Evolutionary conservation across 2,329 filamentous ascomycete species (phyloP).

Genomic region (Blastomyces gilchristii): DNA sequence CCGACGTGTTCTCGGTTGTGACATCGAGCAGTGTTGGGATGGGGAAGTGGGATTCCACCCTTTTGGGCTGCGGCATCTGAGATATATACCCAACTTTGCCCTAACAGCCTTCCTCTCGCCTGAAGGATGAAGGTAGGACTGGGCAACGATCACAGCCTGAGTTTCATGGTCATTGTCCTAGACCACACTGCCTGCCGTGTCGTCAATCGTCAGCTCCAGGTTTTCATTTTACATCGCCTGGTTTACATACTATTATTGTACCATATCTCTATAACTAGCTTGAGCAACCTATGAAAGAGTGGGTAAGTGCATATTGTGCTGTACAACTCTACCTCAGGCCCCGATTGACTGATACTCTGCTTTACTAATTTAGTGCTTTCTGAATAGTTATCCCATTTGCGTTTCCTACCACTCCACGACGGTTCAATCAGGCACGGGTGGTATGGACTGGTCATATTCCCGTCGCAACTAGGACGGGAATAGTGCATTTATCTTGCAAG

Average conservation of each 20-base stretch:
- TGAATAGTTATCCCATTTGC: neutral
- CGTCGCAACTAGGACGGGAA: neutral
- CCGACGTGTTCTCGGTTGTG: constrained; percentile 7
- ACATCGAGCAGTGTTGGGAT: constrained; percentile 7
- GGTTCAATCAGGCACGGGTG: neutral
- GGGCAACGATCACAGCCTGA: neutral
- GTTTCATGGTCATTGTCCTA: neutral
- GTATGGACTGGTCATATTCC: constrained; percentile 1
- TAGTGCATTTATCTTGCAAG: neutral
- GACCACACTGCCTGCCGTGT: neutral
- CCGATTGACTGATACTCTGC: neutral
- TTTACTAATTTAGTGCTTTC: neutral
- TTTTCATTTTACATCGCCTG: neutral
- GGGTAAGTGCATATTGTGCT: neutral
- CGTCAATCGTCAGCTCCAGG: neutral
- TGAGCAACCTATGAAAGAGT: neutral
- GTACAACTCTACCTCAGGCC: neutral
- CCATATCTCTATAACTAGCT: neutral
- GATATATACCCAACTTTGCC: neutral
- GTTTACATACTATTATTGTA: neutral
- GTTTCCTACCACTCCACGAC: neutral
- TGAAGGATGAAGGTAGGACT: neutral
- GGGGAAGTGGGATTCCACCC: neutral
- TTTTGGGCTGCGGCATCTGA: neutral
- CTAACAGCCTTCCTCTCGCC: neutral